These are phyloP conservation scores for Cytospora piceicola DNA, from an alignment of 2,329 filamentous ascomycete species.

Conservation along the genomic window DNA sequence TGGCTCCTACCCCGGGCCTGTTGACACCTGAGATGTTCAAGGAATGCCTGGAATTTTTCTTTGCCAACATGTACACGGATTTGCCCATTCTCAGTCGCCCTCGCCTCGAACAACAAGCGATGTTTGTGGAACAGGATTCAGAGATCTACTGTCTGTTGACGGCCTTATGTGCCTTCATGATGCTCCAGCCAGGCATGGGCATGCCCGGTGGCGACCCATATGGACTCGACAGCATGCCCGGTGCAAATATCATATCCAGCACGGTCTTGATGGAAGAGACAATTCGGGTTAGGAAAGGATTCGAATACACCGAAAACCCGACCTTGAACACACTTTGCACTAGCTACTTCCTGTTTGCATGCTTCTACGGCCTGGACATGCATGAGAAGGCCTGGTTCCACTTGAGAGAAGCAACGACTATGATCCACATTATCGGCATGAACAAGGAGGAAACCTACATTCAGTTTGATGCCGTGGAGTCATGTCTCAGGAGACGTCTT, in stretches of 20 bases:
- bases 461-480: constrained; percentile 61
- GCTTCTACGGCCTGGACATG: constrained; percentile 71
- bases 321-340: constrained; percentile 66
- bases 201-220: constrained; percentile 61
- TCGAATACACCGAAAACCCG: constrained; percentile 61
- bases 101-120: constrained; percentile 60
- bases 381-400: constrained; percentile 81
- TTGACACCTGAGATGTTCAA: constrained; percentile 66
- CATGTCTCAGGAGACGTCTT: constrained; percentile 65
- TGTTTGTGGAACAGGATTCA: constrained; percentile 64
- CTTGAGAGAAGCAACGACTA: constrained; percentile 74
- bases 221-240: constrained; percentile 59
- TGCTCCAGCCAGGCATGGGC: constrained; percentile 70
- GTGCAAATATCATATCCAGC: constrained; percentile 65
- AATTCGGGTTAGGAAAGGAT: constrained; percentile 65
- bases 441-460: constrained; percentile 66
- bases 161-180: constrained; percentile 68
- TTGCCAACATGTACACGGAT: constrained; percentile 66
- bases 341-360: constrained; percentile 79
- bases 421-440: constrained; percentile 65
- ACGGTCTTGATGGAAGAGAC: constrained; percentile 71
- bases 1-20: constrained; percentile 62
- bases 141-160: constrained; percentile 68
- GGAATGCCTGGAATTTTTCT: constrained; percentile 70
- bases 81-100: constrained; percentile 65